Percentiles rank a stretch among this genome's conserved stretches.
Conservation (phyloP, 306 rosid species). For the Vigna angularis region DNA sequence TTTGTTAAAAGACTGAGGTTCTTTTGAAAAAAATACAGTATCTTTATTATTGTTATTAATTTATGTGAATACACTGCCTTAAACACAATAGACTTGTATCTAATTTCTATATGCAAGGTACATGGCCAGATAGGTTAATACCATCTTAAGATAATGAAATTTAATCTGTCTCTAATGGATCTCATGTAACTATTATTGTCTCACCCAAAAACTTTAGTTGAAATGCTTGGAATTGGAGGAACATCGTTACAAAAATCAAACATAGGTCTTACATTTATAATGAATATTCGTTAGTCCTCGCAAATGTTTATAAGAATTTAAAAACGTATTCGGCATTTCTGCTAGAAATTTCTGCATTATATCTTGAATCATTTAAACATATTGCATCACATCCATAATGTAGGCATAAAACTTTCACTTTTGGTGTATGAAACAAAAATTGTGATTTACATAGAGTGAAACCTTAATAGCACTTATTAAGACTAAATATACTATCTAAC, state of each 20-base stretch:
- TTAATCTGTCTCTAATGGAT: too few relatives aligned
- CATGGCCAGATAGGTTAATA: too few relatives aligned
- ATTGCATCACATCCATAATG: too few relatives aligned
- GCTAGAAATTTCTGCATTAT: not conserved
- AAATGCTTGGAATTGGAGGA: not conserved
- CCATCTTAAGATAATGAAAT: too few relatives aligned
- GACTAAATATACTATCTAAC: constrained; percentile 25
- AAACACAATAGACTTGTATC: not conserved
- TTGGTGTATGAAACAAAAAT: constrained; percentile 34
- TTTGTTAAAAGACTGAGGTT: too few relatives aligned
- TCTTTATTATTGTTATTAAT: too few relatives aligned
- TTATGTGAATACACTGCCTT: not conserved
- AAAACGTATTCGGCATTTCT: not conserved
- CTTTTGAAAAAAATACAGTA: too few relatives aligned
- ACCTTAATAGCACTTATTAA: constrained; percentile 33
- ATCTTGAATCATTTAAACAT: too few relatives aligned
- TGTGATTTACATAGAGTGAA: constrained; percentile 45
- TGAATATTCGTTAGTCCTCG: not conserved
- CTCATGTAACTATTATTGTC: too few relatives aligned
- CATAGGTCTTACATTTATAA: not conserved
- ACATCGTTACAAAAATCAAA: not conserved
- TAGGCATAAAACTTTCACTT: constrained; percentile 15
- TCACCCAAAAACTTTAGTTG: not conserved
- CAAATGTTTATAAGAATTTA: not conserved
- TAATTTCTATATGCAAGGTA: too few relatives aligned